Conservation (phyloP, 75 land plant genomes). For the Cupressus sempervirens region DNA sequence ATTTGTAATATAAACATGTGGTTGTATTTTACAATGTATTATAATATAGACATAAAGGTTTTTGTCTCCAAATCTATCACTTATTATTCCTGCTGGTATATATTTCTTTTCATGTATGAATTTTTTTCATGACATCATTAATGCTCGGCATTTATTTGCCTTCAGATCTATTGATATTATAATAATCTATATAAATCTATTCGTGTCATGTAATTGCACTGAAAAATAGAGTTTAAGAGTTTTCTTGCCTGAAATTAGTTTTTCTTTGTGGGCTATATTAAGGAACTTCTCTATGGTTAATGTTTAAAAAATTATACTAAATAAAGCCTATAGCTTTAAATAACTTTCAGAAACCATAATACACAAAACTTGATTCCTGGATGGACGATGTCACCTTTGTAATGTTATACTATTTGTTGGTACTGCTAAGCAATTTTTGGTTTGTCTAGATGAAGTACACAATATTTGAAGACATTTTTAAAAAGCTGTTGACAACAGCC, state of each 20-base stretch:
- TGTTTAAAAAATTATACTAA: not conserved
- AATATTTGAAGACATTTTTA: not conserved
- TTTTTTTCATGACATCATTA: not conserved
- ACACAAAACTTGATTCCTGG: not conserved
- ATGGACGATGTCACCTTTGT: not conserved
- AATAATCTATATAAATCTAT: too few relatives aligned
- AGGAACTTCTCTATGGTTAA: too few relatives aligned
- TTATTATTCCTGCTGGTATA: not conserved
- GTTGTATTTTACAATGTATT: too few relatives aligned
- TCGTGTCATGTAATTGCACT: not conserved
- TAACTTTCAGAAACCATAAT: not conserved
- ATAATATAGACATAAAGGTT: not conserved
- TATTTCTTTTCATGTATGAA: not conserved
- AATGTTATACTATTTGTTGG: not conserved
- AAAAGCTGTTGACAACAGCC: not conserved
- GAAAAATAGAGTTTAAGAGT: not conserved
- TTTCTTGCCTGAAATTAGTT: too few relatives aligned
- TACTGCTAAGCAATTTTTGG: not conserved
- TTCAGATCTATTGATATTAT: too few relatives aligned
- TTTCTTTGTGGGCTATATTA: not conserved
- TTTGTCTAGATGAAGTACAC: not conserved
- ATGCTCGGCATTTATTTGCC: not conserved
- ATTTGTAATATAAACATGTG: not conserved
- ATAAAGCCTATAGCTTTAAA: not conserved
- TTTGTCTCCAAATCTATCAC: not conserved